Base-by-base conservation (phyloP, 176 grass and related monocot species). In the Tuctoria greenei region DNA sequence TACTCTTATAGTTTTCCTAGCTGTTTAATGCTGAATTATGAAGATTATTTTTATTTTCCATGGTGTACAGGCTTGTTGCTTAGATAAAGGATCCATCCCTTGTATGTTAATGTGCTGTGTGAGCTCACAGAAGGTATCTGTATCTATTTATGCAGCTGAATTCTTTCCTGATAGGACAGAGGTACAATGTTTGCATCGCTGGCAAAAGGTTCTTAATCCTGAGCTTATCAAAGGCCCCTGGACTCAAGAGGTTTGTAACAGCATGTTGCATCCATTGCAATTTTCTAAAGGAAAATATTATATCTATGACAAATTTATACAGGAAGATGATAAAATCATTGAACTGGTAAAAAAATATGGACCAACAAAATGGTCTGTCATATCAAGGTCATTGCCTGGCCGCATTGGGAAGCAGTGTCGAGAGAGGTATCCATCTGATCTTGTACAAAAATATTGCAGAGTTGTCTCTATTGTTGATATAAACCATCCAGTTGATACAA, bases 151-250 rank as follows among this genome's bases (percentile, higher is more conserved):
- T 86, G 65, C 89, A 99, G 95, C 91, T 82, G 89, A 89, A 82
- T 86, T 57, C 62, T 99, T 95, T 72, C 89, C 83, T 35, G 87
- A 95, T 76, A 99, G 91, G 68, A 99, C 95, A 74, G 89, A 99
- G 74, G 95, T 99, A 66, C 95, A 99, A 80, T 99, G 95, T 73
- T 90, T 99, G 55, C 95, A 99, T 90, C 78, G 92, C 15, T 99
- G 95, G 95, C 92, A 99, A 81, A 99, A 99, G 74, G 95, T 95
- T 84, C 92, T 95, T 76, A 99, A 99, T 67, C 95, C 95, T 45
- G 92, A 99, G 77, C 91, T 95, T 82, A 92, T 95, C 68, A 99
- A 99, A 92, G 95, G 91, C 59, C 95, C 95, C 64, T 99, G 91
- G 95, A 95, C 87, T 74, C 78, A 72, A 75, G 89, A 99, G 92